These are phyloP conservation scores for Aegilops tauschii DNA, from an alignment of 176 grass and related monocot species.

Conservation along the genomic window DNA sequence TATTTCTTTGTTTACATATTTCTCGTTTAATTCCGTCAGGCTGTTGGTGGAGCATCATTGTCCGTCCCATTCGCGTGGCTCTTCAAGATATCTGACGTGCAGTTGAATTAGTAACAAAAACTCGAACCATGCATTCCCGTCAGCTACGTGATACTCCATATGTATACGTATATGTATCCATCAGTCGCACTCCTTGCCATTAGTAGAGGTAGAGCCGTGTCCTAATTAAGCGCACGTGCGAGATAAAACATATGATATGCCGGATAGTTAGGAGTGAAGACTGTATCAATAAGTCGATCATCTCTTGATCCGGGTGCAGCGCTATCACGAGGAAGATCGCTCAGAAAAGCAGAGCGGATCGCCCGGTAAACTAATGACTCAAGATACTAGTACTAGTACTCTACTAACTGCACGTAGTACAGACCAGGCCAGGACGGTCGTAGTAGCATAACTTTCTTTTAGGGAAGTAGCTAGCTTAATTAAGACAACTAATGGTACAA, in stretches of 20 bases:
- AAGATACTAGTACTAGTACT: neutral
- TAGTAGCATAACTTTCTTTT: neutral
- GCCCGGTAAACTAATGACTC: constrained; percentile 10
- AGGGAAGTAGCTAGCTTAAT: too few relatives aligned
- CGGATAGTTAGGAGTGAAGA: neutral
- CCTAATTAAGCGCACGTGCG: neutral
- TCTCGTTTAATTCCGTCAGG: too few relatives aligned
- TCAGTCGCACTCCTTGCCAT: neutral
- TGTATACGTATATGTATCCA: too few relatives aligned
- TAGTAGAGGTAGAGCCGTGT: neutral
- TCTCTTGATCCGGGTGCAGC: constrained; percentile 1
- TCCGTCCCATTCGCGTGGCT: too few relatives aligned
- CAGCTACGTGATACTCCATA: neutral
- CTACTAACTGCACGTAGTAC: neutral
- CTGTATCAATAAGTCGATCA: neutral
- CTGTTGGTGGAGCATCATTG: too few relatives aligned
- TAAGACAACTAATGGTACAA: neutral
- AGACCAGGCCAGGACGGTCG: neutral
- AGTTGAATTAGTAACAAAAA: neutral
- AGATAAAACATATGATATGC: neutral
- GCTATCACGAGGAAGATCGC: constrained; percentile 42
- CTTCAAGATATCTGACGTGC: neutral
- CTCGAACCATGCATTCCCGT: neutral
- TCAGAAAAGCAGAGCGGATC: neutral
- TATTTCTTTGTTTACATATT: neutral